phyloP scores from a whole-genome alignment of 768 basidiomycete species.

The Russula ochroleuca region DNA sequence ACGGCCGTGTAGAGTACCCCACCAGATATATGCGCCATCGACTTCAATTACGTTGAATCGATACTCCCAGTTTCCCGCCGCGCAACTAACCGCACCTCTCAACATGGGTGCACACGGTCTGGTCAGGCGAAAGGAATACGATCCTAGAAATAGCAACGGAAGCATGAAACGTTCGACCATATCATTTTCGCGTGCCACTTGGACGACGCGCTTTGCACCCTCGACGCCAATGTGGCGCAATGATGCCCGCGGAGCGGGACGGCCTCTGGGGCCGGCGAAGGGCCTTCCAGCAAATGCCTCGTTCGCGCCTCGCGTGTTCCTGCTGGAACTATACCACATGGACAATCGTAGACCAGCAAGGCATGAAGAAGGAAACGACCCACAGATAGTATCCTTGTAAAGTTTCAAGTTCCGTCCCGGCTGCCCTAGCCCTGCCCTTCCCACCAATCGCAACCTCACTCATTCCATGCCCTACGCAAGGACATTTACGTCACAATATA shows the following conservation, averaged over 20 bases:
- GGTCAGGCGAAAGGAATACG: slow-evolving; percentile 32
- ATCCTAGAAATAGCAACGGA: slow-evolving; percentile 45
- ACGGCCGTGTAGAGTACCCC: slow-evolving; percentile 77
- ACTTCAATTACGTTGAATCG: slow-evolving; percentile 64
- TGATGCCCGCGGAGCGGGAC: slow-evolving; percentile 50
- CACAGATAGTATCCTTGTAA: slow-evolving; percentile 32
- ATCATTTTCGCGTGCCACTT: slow-evolving; percentile 74
- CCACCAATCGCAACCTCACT: no score
- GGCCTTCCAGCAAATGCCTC: slow-evolving; percentile 62
- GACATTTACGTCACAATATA: no score
- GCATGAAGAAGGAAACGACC: slow-evolving; percentile 43
- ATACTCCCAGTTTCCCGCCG: slow-evolving; percentile 50
- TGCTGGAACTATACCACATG: slow-evolving; percentile 74
- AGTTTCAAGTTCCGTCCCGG: no score
- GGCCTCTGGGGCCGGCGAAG: not conserved
- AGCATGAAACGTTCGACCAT: slow-evolving; percentile 52
- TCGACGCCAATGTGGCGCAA: slow-evolving; percentile 48
- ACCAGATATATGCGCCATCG: slow-evolving; percentile 60
- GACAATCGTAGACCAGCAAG: slow-evolving; percentile 38
- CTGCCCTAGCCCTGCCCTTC: no score
- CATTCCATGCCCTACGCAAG: not conserved
- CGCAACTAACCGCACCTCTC: slow-evolving; percentile 57
- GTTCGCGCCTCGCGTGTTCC: slow-evolving; percentile 56
- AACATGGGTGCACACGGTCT: slow-evolving; percentile 47
- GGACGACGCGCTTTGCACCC: slow-evolving; percentile 52